Conservation (phyloP, 331 rosid species). For the Rhamnella rubrinervis region DNA sequence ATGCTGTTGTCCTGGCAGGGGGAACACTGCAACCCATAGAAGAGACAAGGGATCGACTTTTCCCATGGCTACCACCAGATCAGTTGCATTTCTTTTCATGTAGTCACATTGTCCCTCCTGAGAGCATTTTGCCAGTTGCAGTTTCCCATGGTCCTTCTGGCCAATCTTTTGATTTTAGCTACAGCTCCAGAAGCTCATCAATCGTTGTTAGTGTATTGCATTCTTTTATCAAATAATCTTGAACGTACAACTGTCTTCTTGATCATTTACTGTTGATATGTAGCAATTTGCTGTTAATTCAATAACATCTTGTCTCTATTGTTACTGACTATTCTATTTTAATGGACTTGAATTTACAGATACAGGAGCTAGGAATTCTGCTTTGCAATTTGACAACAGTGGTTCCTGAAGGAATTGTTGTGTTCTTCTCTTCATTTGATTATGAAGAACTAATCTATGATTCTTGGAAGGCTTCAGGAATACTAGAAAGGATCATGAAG, state of each 20-base stretch:
- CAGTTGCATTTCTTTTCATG: slow-evolving; percentile 84
- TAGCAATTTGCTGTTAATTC: background rate
- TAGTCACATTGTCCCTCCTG: slow-evolving; percentile 81
- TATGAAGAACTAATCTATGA: slow-evolving; percentile 73
- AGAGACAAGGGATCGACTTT: slow-evolving; percentile 88
- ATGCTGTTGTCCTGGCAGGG: slow-evolving; percentile 85
- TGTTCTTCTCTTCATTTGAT: slow-evolving; percentile 94
- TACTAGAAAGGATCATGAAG: slow-evolving; percentile 73
- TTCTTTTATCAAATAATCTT: slow-evolving; percentile 17
- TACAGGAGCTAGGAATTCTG: slow-evolving; percentile 78
- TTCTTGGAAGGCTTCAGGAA: slow-evolving; percentile 76
- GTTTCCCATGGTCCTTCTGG: slow-evolving; percentile 87
- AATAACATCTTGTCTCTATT: background rate
- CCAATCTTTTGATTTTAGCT: slow-evolving; percentile 82
- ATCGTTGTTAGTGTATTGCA: slow-evolving; percentile 46
- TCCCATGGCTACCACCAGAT: slow-evolving; percentile 65
- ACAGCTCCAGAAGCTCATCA: slow-evolving; percentile 63
- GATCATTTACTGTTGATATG: background rate
- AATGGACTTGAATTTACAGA: slow-evolving; percentile 45
- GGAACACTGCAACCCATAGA: slow-evolving; percentile 94
- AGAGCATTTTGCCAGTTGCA: slow-evolving; percentile 80
- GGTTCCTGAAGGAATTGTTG: slow-evolving; percentile 87
- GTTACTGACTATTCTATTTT: slow-evolving; percentile 24
- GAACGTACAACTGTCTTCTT: background rate
- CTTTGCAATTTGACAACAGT: slow-evolving; percentile 75